Percentiles rank a stretch among this genome's conserved stretches.
phyloP scores from a whole-genome alignment of 1,284 basidiomycete genomes.

The Tilletia walkeri region DNA sequence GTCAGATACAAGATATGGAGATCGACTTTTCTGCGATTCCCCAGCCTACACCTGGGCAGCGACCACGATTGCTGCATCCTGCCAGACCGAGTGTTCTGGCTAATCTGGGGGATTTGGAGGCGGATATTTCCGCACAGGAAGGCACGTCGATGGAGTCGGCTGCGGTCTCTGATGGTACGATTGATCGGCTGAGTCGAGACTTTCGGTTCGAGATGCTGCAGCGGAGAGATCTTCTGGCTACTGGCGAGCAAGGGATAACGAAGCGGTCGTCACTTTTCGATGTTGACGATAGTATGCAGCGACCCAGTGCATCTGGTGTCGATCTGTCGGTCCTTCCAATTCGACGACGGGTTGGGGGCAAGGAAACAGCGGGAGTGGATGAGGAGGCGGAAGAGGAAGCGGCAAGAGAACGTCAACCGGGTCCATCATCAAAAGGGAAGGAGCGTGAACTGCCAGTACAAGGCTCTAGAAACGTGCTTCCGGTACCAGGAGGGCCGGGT shows the following conservation, averaged over 20 bases:
- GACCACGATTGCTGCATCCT: background rate
- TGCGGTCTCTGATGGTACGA: background rate
- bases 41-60: background rate
- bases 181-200: background rate
- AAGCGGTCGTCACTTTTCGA: background rate
- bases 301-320: background rate
- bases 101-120: background rate
- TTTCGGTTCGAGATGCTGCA: background rate
- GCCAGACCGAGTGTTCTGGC: background rate
- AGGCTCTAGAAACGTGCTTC: no score
- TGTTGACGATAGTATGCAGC: background rate
- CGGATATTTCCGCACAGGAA: background rate
- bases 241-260: background rate
- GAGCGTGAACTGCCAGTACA: background rate
- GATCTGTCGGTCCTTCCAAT: background rate
- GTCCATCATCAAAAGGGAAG: background rate
- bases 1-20: background rate
- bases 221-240: background rate
- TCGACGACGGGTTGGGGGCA: background rate
- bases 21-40: background rate
- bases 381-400: background rate
- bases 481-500: background rate
- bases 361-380: background rate
- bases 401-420: background rate
- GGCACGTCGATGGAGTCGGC: background rate